Percentiles rank a stretch among this genome's conserved stretches.
Conservation (phyloP, 768 basidiomycete genomes). For the Pholiota microspora region DNA sequence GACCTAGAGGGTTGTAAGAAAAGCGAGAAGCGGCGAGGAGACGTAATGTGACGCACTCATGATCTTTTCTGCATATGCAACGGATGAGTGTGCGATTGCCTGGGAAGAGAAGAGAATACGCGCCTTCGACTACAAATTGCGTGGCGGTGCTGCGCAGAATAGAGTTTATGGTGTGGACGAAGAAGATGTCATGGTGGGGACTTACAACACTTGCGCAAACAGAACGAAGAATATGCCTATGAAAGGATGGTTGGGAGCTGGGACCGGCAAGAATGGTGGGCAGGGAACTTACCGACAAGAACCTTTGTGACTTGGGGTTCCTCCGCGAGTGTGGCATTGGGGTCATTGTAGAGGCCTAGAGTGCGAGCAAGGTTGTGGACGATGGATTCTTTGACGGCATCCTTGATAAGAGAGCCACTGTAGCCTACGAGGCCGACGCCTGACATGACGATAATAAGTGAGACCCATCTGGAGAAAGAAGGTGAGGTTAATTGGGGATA, state of each 20-base stretch:
- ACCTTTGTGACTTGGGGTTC: slow-evolving; percentile 66
- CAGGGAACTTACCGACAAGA: slow-evolving; percentile 57
- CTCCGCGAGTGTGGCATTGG: slow-evolving; percentile 28
- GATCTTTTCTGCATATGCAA: slow-evolving; percentile 84
- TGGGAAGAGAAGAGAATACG: slow-evolving; percentile 14
- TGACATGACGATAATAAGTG: slow-evolving; percentile 83
- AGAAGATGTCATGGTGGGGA: not conserved
- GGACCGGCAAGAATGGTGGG: slow-evolving; percentile 5
- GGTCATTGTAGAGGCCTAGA: slow-evolving; percentile 14
- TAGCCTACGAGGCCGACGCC: slow-evolving; percentile 86
- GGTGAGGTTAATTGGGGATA: slow-evolving; percentile 1
- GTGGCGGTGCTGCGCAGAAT: slow-evolving; percentile 78
- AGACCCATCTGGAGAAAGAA: slow-evolving; percentile 68
- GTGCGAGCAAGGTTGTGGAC: slow-evolving; percentile 28
- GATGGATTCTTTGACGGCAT: slow-evolving; percentile 52
- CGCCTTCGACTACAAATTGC: slow-evolving; percentile 88
- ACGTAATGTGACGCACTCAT: slow-evolving; percentile 47
- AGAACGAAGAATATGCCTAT: slow-evolving; percentile 87
- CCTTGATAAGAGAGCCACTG: slow-evolving; percentile 85
- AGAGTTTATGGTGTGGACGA: slow-evolving; percentile 9
- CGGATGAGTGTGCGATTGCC: slow-evolving; percentile 8
- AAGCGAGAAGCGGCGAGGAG: not conserved
- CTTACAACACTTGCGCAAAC: slow-evolving; percentile 94
- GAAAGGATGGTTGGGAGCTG: not conserved
- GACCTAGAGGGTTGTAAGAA: slow-evolving; percentile 29